Evolutionary conservation across 2,329 filamentous ascomycete species (phyloP).

Genomic region (Dactylellina haptotyla): DNA sequence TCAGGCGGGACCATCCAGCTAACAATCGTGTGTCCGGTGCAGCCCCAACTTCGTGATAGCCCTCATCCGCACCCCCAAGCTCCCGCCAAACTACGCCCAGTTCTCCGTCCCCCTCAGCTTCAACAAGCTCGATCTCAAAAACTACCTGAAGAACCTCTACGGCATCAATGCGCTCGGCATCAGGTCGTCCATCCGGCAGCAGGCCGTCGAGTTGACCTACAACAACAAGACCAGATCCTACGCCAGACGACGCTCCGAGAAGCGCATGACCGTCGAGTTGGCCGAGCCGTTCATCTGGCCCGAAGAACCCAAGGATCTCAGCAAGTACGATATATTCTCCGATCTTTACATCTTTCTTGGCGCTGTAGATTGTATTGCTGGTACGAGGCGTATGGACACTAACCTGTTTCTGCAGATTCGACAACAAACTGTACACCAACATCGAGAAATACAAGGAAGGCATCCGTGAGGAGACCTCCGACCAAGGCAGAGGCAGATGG

Average conservation of each 20-base stretch:
- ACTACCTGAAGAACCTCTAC: conserved; percentile 92
- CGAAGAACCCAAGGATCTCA: conserved; percentile 70
- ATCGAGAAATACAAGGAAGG: conserved; percentile 65
- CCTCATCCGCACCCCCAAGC: conserved; percentile 76
- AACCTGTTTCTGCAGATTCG: conserved; percentile 66
- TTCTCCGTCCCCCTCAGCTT: conserved; percentile 92
- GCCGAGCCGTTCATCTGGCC: conserved; percentile 89
- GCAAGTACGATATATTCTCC: conserved; percentile 63
- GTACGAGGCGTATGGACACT: conserved; percentile 1
- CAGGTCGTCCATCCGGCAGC: conserved; percentile 81
- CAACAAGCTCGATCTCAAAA: conserved; percentile 95
- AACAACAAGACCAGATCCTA: conserved; percentile 66
- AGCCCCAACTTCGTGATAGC: conserved; percentile 85
- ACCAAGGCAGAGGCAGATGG: conserved; percentile 71
- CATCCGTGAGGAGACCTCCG: conserved; percentile 60
- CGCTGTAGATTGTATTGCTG: conserved; percentile 14
- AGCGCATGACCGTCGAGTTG: conserved; percentile 96
- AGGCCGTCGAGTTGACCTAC: conserved; percentile 67
- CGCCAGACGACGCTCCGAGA: conserved; percentile 77
- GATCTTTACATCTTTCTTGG: too few relatives aligned
- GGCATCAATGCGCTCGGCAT: conserved; percentile 76
- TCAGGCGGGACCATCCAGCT: background rate
- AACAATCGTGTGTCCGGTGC: conserved; percentile 8
- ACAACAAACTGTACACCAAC: conserved; percentile 69
- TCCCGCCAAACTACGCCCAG: conserved; percentile 81